Evolutionary conservation across 768 basidiomycete species (phyloP).

Genomic region (Leccinum ochraceum): DNA sequence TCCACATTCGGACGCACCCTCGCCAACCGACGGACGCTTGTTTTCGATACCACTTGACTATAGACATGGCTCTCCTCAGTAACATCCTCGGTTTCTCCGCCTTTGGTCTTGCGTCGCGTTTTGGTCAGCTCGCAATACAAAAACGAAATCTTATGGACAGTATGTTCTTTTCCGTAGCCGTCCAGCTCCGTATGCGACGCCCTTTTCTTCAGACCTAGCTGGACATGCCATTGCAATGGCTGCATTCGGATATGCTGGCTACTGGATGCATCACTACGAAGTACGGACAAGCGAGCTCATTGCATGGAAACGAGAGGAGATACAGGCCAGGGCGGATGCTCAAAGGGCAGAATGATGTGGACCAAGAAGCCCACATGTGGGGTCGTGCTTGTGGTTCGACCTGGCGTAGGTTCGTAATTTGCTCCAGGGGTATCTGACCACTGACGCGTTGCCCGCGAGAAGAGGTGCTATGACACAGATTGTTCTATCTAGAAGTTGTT

Average conservation of each 20-base stretch:
- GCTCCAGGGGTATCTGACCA: not conserved
- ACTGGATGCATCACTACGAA: conserved; percentile 74
- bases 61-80: conserved; percentile 59
- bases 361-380: not conserved
- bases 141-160: conserved; percentile 77
- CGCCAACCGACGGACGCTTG: not conserved
- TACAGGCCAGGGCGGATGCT: conserved; percentile 47
- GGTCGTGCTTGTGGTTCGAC: not conserved
- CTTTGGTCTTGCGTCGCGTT: conserved; percentile 80
- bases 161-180: conserved; percentile 42
- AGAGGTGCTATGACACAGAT: conserved; percentile 7
- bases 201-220: conserved; percentile 54
- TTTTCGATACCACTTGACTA: not conserved
- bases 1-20: conserved; percentile 13
- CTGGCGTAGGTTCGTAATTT: conserved; percentile 27
- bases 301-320: conserved; percentile 60
- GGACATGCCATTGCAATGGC: conserved; percentile 71
- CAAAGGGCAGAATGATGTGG: conserved; percentile 27
- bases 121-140: conserved; percentile 88
- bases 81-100: conserved; percentile 77
- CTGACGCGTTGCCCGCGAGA: conserved; percentile 12
- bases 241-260: conserved; percentile 71
- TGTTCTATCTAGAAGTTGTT: conserved; percentile 21
- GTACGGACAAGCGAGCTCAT: conserved; percentile 59
- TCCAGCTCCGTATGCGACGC: not conserved